Conservation (phyloP, 176 grass and related monocot species). For the Phyllostachys edulis region DNA sequence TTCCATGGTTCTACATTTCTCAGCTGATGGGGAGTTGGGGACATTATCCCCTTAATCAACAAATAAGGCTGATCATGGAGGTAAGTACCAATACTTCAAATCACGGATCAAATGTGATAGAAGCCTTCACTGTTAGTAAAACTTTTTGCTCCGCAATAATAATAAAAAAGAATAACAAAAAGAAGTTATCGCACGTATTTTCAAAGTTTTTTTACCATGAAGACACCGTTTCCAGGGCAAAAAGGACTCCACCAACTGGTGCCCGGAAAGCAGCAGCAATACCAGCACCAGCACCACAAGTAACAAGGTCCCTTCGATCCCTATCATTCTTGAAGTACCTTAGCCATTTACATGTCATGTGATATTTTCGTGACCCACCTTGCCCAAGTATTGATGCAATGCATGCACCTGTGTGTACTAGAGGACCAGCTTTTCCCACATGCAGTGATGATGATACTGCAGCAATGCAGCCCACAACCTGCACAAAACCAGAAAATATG, state of each 20-base stretch:
- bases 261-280: conserved; percentile 90
- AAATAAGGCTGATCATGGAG: background rate
- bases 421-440: conserved; percentile 91
- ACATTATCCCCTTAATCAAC: background rate
- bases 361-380: conserved; percentile 78
- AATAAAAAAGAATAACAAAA: conserved; percentile 16
- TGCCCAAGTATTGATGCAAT: conserved; percentile 89
- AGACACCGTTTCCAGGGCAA: conserved; percentile 83
- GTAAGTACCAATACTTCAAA: background rate
- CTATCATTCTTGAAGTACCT: too few relatives aligned
- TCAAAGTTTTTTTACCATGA: conserved; percentile 73
- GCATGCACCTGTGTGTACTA: conserved; percentile 78
- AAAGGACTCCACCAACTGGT: conserved; percentile 87
- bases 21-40: background rate
- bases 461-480: conserved; percentile 81
- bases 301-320: conserved; percentile 88
- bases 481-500: conserved; percentile 30
- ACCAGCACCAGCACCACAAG: conserved; percentile 85
- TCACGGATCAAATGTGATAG: too few relatives aligned
- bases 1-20: conserved; percentile 8
- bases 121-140: background rate
- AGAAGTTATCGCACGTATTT: conserved; percentile 17
- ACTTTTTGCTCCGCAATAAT: background rate
- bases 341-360: conserved; percentile 76
- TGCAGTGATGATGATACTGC: conserved; percentile 88